These are phyloP conservation scores for Malbranchea zuffiana DNA, from an alignment of 2,329 filamentous ascomycete species.

Conservation along the genomic window DNA sequence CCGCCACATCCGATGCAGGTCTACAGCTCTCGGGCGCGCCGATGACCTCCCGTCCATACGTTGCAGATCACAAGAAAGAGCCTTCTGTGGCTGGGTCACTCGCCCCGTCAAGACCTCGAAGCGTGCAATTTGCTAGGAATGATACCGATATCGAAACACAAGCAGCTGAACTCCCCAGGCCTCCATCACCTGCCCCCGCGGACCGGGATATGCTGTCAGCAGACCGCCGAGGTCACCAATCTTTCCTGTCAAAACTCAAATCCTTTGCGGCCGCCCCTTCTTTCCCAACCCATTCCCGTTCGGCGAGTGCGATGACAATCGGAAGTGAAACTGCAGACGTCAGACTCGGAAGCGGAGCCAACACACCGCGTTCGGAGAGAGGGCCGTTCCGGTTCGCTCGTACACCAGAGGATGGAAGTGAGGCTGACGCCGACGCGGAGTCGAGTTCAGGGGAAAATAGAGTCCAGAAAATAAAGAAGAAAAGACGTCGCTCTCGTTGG, in stretches of 20 bases:
- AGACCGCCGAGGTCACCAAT: constrained; percentile 45
- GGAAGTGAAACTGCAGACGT: constrained; percentile 30
- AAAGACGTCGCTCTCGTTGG: constrained; percentile 53
- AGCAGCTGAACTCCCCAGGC: constrained; percentile 42
- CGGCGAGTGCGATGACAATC: constrained; percentile 38
- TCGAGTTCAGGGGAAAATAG: constrained; percentile 71
- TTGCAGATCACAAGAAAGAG: no score
- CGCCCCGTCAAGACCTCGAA: constrained; percentile 45
- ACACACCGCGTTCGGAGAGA: constrained; percentile 41
- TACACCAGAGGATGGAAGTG: constrained; percentile 51
- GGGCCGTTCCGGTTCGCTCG: constrained; percentile 43
- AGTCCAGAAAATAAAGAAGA: constrained; percentile 45
- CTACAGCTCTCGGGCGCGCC: no score
- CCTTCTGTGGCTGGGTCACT: constrained; percentile 22
- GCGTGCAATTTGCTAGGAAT: constrained; percentile 63
- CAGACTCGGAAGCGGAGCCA: constrained; percentile 27
- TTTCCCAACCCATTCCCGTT: constrained; percentile 41
- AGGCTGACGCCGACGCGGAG: constrained; percentile 68
- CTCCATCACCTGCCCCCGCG: constrained; percentile 52
- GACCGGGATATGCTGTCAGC: constrained; percentile 52
- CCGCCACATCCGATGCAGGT: no score
- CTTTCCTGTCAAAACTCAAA: constrained; percentile 69
- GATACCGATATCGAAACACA: constrained; percentile 41
- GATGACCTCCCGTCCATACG: no score
- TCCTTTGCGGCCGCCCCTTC: constrained; percentile 52